These are phyloP conservation scores for Kalanchoe fedtschenkoi DNA, from an alignment of 164 flowering plant genomes.

Conservation along the genomic window DNA sequence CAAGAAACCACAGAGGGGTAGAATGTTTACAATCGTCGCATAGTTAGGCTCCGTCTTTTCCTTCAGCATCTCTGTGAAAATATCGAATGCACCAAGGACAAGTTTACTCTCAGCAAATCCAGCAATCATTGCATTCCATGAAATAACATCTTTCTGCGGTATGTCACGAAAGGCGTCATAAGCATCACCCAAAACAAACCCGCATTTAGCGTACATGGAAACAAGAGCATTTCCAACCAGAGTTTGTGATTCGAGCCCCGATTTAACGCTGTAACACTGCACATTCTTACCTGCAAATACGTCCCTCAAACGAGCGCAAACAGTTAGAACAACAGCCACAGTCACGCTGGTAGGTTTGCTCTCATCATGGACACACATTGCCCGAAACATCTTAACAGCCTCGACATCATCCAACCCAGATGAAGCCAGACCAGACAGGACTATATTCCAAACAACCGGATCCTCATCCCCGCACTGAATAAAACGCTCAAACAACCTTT, in stretches of 20 bases:
- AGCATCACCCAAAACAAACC: conserved; percentile 30
- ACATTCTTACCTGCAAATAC: conserved; percentile 36
- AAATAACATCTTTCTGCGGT: conserved; percentile 51
- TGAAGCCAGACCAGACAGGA: conserved; percentile 47
- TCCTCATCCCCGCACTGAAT: conserved; percentile 16
- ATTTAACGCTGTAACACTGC: conserved; percentile 45
- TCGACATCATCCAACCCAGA: conserved; percentile 21
- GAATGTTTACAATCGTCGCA: conserved; percentile 53
- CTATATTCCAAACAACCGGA: conserved; percentile 66
- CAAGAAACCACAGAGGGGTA: conserved; percentile 49
- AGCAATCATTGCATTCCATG: conserved; percentile 77
- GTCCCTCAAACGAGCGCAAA: conserved; percentile 38
- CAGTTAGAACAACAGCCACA: conserved; percentile 50
- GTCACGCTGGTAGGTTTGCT: conserved; percentile 51
- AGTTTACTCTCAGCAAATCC: conserved; percentile 52
- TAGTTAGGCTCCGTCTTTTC: conserved; percentile 38
- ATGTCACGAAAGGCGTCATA: conserved; percentile 33
- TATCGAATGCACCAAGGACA: conserved; percentile 28
- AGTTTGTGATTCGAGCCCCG: conserved; percentile 45
- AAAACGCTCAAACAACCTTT: conserved; percentile 32
- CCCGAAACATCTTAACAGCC: conserved; percentile 31
- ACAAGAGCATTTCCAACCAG: conserved; percentile 69
- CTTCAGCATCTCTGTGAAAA: conserved; percentile 40
- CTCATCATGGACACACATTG: conserved; percentile 26
- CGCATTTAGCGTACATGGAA: conserved; percentile 68